Percentiles rank a stretch among this genome's conserved stretches.
These are phyloP conservation scores for Alternaria sp. DNA, from an alignment of 2,329 filamentous ascomycete species.

Conservation along the genomic window DNA sequence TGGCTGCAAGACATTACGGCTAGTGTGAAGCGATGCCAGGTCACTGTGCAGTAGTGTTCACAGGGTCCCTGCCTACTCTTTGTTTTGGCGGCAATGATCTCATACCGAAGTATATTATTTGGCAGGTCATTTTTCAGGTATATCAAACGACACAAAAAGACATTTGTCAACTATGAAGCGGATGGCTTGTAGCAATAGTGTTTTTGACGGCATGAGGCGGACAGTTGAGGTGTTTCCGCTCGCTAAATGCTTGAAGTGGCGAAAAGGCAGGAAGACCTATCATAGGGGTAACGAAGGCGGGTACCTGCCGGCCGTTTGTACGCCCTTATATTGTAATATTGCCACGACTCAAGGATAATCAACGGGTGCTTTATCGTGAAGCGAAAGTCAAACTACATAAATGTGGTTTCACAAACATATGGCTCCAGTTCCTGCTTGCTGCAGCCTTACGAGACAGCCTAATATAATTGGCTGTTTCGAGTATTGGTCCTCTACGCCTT, in stretches of 20 bases:
- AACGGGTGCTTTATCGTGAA: slow-evolving; percentile 9
- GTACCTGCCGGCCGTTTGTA: slow-evolving; percentile 28
- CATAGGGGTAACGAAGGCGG: slow-evolving; percentile 25
- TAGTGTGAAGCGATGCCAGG: slow-evolving; percentile 22
- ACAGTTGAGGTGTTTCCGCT: slow-evolving; percentile 23
- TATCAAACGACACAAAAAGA: neutral
- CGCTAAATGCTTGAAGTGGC: slow-evolving; percentile 9
- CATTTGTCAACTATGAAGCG: slow-evolving; percentile 11
- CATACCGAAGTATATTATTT: slow-evolving; percentile 1
- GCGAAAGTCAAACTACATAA: neutral
- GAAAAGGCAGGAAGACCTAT: slow-evolving; percentile 15
- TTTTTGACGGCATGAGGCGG: slow-evolving; percentile 2
- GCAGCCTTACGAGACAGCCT: neutral
- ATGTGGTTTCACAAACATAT: neutral
- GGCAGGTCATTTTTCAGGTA: neutral
- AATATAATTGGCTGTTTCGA: neutral
- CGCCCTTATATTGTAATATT: neutral
- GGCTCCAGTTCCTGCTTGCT: neutral
- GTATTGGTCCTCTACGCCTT: neutral
- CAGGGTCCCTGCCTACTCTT: slow-evolving; percentile 11
- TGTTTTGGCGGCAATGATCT: slow-evolving; percentile 10
- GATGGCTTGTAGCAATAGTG: neutral
- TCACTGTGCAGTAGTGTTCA: slow-evolving; percentile 25
- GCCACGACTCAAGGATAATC: neutral
- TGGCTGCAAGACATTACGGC: slow-evolving; percentile 16